phyloP scores from a whole-genome alignment of 495 filamentous ascomycete species.

The Letharia columbiana region DNA sequence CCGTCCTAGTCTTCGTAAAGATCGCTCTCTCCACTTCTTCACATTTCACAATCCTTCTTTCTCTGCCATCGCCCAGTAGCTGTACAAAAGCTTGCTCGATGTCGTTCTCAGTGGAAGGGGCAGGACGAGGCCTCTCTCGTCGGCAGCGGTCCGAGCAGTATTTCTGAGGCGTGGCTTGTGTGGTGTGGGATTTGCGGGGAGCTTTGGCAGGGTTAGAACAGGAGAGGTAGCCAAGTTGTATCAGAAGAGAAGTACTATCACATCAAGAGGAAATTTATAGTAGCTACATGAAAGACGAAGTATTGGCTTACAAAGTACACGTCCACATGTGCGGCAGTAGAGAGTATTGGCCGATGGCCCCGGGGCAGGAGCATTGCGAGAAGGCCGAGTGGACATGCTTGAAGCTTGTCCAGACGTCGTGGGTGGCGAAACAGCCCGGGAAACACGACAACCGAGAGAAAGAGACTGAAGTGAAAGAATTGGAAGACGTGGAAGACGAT shows the following conservation, averaged over 20 bases:
- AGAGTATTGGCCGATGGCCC: constrained; percentile 2
- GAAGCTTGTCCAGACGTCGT: background rate
- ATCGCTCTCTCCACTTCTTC: constrained; percentile 18
- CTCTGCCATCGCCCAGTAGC: constrained; percentile 1
- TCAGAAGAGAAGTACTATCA: too few relatives aligned
- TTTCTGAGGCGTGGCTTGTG: constrained; percentile 22
- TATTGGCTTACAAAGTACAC: constrained; percentile 21
- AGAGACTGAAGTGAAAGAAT: background rate
- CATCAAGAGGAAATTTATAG: background rate
- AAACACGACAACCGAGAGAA: background rate
- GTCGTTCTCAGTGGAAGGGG: constrained; percentile 9
- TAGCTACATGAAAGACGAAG: background rate
- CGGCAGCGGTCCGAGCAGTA: constrained; percentile 24
- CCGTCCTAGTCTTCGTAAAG: constrained; percentile 9
- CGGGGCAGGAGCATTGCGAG: constrained; percentile 9
- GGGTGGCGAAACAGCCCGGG: background rate
- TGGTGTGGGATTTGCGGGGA: constrained; percentile 17
- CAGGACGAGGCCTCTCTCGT: constrained; percentile 19
- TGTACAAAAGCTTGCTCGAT: constrained; percentile 21
- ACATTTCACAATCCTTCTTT: constrained; percentile 11
- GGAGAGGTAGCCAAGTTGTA: background rate
- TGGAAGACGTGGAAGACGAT: background rate
- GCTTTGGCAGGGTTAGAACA: background rate
- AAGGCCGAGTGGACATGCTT: constrained; percentile 15
- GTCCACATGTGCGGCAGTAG: constrained; percentile 24